Evolutionary conservation across 257 asterid genomes (phyloP), one percentile per base, ranked within the genome.

Genomic region (Solanum dulcamara): DNA sequence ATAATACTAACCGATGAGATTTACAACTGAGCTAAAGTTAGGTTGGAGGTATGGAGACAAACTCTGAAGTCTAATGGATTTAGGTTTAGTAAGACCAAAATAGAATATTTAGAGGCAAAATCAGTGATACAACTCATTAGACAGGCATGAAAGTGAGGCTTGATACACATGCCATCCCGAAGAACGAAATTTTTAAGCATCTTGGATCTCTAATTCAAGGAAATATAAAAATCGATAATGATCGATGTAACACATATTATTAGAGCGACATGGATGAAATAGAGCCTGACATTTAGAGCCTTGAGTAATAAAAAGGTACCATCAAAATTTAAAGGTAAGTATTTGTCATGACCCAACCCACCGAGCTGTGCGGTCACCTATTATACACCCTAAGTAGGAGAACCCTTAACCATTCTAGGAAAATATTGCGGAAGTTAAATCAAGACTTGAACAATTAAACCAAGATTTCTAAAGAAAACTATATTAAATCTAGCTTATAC

Each of bases 1-100:
- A 62, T 26, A 12, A 8, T 26, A 26, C 2, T 0, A 37, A 26
- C 26, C 12, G 10, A 62, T 62, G 35, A 26, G 10, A 62, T 9
- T 12, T 20, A 0, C 33, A 0, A 0, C 2, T 12, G 3, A 12
- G 17, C 9, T 10, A n/a, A 48, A 1, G 5, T 4, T 48, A 48
- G 17, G 53, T 48, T 13, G 18, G 6, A 14, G 53, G 18, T 4
- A 18, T 48, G 53, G 53, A 14, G 5, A 48, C 17, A 48, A 48
- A 14, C 53, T 48, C 17, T 48, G 4, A 5, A 48, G 18, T 48
- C 18, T 14, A 14, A 13, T 13, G 18, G 6, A 18, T 48, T 48
- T 1, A 48, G n/a, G n/a, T n/a, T 14, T 4, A 48, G 6, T 4
- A 48, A 4, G 20, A 48, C 6, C 6, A n/a, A 48, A 48, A 48